These are phyloP conservation scores for Cercospora sojina DNA, from an alignment of 2,329 filamentous ascomycete genomes.

Conservation along the genomic window DNA sequence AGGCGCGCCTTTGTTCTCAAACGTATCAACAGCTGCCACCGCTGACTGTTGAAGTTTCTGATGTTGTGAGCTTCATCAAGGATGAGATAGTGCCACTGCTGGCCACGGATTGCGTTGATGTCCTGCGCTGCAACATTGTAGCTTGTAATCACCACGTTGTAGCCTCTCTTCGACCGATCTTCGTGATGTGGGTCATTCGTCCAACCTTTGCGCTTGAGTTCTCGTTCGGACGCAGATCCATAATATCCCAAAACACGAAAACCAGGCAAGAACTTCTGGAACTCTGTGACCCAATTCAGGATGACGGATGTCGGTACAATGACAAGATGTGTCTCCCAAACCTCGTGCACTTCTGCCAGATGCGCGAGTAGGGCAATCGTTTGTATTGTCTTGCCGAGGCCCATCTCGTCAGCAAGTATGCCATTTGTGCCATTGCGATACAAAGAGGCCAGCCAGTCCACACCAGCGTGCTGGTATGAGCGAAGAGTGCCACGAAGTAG, in stretches of 20 bases:
- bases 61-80: conserved; percentile 99
- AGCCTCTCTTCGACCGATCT: conserved; percentile 91
- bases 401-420: conserved; percentile 97
- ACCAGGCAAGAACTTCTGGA: conserved; percentile 97
- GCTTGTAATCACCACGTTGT: conserved; percentile 97
- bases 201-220: conserved; percentile 88
- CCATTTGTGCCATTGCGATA: conserved; percentile 93
- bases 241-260: conserved; percentile 99
- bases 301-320: conserved; percentile 98
- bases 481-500: conserved; percentile 81
- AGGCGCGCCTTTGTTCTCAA: conserved; percentile 89
- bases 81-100: conserved; percentile 96
- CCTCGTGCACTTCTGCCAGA: conserved; percentile 80
- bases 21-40: conserved; percentile 92
- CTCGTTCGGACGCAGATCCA: conserved; percentile 87
- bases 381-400: conserved; percentile 95
- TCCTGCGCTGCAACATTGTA: conserved; percentile 96
- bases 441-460: conserved; percentile 93
- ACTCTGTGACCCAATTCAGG: conserved; percentile 99
- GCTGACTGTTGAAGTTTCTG: conserved; percentile 97
- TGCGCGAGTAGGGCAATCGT: conserved; percentile 93
- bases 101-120: conserved; percentile 86
- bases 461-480: conserved; percentile 94
- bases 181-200: conserved; percentile 63
- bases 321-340: conserved; percentile 95